Evolutionary conservation across 768 basidiomycete genomes (phyloP).

Genomic region (Mycena amicta): DNA sequence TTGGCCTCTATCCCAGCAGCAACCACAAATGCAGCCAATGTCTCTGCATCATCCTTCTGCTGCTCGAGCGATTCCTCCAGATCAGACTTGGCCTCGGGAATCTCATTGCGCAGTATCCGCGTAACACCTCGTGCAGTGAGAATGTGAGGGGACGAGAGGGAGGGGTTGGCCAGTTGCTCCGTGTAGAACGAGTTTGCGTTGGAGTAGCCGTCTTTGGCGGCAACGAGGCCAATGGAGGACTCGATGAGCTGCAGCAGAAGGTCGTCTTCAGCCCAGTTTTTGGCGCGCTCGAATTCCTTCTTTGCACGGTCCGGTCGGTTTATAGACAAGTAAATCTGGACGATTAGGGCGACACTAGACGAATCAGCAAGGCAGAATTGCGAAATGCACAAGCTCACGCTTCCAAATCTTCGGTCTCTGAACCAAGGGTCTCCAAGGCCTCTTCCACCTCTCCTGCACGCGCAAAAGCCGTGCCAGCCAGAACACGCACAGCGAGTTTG

Average conservation of each 20-base stretch:
- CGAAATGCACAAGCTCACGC: slow-evolving; percentile 59
- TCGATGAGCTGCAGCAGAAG: slow-evolving; percentile 89
- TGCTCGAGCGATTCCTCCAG: slow-evolving; percentile 73
- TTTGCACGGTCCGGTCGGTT: slow-evolving; percentile 85
- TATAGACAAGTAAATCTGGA: slow-evolving; percentile 90
- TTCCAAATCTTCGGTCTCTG: slow-evolving; percentile 79
- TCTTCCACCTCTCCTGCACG: slow-evolving; percentile 87
- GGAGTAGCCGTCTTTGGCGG: slow-evolving; percentile 69
- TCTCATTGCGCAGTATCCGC: slow-evolving; percentile 75
- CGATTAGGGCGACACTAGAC: slow-evolving; percentile 73
- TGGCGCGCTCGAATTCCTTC: slow-evolving; percentile 81
- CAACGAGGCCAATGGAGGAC: slow-evolving; percentile 74
- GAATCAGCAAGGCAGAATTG: neutral
- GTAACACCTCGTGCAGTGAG: slow-evolving; percentile 80
- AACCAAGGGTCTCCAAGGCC: slow-evolving; percentile 84
- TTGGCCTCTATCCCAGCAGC: slow-evolving; percentile 59
- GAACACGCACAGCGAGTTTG: slow-evolving; percentile 72
- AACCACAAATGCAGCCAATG: slow-evolving; percentile 68
- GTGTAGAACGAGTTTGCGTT: slow-evolving; percentile 69
- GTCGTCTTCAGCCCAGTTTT: slow-evolving; percentile 88
- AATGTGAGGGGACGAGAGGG: slow-evolving; percentile 70
- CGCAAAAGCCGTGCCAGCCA: slow-evolving; percentile 87
- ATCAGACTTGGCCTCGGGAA: slow-evolving; percentile 77
- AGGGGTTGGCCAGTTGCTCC: slow-evolving; percentile 81
- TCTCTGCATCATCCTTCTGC: slow-evolving; percentile 61